These are phyloP conservation scores for Begonia fuchsioides DNA, from an alignment of 306 rosid genomes.

Conservation along the genomic window DNA sequence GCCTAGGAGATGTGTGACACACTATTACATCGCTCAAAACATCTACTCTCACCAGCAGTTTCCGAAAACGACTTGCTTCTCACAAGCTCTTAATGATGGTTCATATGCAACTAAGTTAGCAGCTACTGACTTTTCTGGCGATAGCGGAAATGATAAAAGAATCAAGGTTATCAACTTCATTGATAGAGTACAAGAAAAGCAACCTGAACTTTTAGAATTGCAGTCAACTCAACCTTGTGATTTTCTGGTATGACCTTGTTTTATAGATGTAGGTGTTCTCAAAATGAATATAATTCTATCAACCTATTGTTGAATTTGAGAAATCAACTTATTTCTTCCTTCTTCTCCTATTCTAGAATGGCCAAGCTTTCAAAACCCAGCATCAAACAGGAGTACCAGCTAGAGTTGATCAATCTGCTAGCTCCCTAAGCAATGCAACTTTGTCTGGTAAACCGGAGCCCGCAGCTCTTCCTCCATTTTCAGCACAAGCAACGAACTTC, in stretches of 20 bases:
- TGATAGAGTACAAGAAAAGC: conserved; percentile 29
- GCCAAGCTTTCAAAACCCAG: conserved; percentile 28
- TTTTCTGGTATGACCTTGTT: conserved; percentile 37
- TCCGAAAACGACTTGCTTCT: conserved; percentile 19
- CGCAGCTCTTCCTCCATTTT: conserved; percentile 30
- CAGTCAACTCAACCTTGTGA: conserved; percentile 18
- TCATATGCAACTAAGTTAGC: conserved; percentile 20
- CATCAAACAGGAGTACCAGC: conserved; percentile 29
- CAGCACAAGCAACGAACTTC: conserved; percentile 26
- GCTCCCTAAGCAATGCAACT: conserved; percentile 14
- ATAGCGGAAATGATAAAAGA: conserved; percentile 14
- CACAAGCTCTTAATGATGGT: conserved; percentile 20
- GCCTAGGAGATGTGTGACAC: conserved; percentile 44
- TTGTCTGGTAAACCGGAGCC: conserved; percentile 20
- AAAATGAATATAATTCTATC: conserved; percentile 2
- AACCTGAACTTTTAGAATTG: conserved; percentile 22
- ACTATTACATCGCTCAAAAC: conserved; percentile 49
- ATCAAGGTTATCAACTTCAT: conserved; percentile 13
- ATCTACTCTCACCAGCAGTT: conserved; percentile 41
- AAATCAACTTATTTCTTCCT: conserved; percentile 1
- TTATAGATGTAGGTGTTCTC: no score
- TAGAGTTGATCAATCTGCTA: conserved; percentile 21
- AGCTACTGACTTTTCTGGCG: conserved; percentile 12
- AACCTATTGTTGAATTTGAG: no score
- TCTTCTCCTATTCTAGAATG: conserved; percentile 31